phyloP scores from a whole-genome alignment of 2,329 filamentous ascomycete genomes.

The Colletotrichum sp. region DNA sequence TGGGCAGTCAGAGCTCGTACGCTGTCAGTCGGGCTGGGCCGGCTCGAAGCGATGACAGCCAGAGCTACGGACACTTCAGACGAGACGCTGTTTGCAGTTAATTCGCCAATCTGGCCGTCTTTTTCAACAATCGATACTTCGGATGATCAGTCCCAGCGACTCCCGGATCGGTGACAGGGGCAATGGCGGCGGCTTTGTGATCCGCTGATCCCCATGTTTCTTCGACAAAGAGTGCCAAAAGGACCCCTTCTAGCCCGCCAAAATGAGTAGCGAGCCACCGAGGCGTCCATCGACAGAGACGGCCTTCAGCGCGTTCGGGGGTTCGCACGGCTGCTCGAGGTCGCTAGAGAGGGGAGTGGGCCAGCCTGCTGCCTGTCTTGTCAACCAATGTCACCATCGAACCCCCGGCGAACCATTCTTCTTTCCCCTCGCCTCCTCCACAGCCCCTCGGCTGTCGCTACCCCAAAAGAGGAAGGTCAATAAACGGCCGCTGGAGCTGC shows the following conservation, averaged over 20 bases:
- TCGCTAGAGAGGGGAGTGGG: neutral
- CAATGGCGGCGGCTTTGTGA: neutral
- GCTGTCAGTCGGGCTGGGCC: neutral
- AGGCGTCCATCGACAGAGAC: neutral
- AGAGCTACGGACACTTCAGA: neutral
- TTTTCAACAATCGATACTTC: neutral
- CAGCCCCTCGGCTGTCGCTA: constrained; percentile 20
- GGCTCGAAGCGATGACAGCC: neutral
- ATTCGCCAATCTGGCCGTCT: neutral
- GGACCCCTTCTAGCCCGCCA: neutral
- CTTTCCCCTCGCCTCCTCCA: constrained; percentile 14
- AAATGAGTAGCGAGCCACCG: neutral
- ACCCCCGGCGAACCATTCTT: constrained; percentile 18
- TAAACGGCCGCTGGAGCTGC: constrained; percentile 14
- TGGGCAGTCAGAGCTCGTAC: neutral
- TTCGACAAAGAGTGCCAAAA: neutral
- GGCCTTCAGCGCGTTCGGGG: neutral
- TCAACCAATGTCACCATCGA: constrained; percentile 7
- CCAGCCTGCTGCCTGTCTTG: neutral
- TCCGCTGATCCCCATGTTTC: neutral
- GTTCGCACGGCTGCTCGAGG: neutral
- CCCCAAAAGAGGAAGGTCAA: constrained; percentile 22
- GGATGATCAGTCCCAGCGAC: neutral
- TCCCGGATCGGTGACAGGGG: constrained; percentile 14
- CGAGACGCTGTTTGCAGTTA: neutral